Evolutionary conservation across 164 flowering plant genomes (phyloP).

Genomic region (Protea cynaroides): DNA sequence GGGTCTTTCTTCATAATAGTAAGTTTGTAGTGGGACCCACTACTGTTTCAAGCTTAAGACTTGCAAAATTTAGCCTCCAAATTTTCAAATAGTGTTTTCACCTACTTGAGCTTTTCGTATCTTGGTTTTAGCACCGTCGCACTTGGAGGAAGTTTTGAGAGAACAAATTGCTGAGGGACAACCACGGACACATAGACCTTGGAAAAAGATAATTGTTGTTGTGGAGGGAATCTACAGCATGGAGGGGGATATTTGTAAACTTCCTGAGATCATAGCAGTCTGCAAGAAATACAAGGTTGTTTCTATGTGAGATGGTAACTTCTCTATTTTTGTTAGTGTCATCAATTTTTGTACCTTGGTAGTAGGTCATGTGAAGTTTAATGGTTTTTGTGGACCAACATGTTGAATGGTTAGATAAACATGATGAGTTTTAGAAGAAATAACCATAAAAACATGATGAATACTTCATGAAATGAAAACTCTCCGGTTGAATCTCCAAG

Average conservation of each 20-base stretch:
- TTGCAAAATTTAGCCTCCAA: background rate
- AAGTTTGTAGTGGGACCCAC: constrained; percentile 22
- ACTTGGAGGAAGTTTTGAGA: constrained; percentile 89
- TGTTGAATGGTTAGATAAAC: too few species aligned
- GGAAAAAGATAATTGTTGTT: constrained; percentile 94
- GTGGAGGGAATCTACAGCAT: constrained; percentile 98
- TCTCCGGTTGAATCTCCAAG: too few species aligned
- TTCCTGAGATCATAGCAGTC: constrained; percentile 80
- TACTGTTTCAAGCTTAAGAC: background rate
- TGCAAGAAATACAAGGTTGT: constrained; percentile 62
- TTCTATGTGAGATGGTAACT: constrained; percentile 1
- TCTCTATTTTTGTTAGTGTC: background rate
- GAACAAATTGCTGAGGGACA: constrained; percentile 76
- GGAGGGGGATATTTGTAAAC: constrained; percentile 98
- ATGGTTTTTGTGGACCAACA: background rate
- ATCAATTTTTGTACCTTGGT: background rate
- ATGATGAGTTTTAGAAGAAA: too few species aligned
- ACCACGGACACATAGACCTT: constrained; percentile 93
- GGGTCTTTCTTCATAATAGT: constrained; percentile 96
- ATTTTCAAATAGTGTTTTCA: background rate
- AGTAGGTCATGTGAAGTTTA: background rate
- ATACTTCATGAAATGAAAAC: too few species aligned
- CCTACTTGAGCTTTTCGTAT: background rate
- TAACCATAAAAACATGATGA: too few species aligned
- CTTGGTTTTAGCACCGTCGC: constrained; percentile 64